phyloP scores from a whole-genome alignment of 176 grass and related monocot genomes.

The Triticum turgidum region DNA sequence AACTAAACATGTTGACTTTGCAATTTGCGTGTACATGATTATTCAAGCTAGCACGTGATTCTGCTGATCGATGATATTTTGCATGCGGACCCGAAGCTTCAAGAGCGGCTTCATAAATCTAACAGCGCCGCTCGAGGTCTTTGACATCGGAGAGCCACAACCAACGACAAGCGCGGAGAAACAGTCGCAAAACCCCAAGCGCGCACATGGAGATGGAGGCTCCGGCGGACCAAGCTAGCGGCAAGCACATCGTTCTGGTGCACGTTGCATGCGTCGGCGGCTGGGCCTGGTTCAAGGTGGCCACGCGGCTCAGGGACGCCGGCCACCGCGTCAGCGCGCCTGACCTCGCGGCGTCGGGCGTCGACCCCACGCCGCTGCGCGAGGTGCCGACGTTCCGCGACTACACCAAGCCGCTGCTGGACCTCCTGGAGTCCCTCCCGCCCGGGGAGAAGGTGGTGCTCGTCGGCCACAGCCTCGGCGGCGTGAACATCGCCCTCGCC shows the following conservation, averaged over 20 bases:
- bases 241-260: slow-evolving; percentile 62
- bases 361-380: slow-evolving; percentile 45
- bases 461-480: slow-evolving; percentile 83
- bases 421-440: slow-evolving; percentile 43
- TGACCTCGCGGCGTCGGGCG: slow-evolving; percentile 75
- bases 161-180: no score
- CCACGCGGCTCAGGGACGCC: slow-evolving; percentile 43
- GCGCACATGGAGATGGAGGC: slow-evolving; percentile 13
- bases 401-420: slow-evolving; percentile 67
- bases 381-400: slow-evolving; percentile 67
- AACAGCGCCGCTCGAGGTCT: no score
- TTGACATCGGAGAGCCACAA: no score
- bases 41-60: no score
- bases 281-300: slow-evolving; percentile 88
- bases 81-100: no score
- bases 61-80: no score
- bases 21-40: no score
- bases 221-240: not conserved
- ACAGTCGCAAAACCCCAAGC: not conserved
- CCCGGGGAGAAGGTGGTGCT: slow-evolving; percentile 56
- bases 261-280: slow-evolving; percentile 69
- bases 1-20: no score
- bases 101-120: no score
- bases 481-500: slow-evolving; percentile 58
- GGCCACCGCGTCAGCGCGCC: slow-evolving; percentile 57